Conservation (phyloP, 257 asterid species). For the Capsicum rhomboideum region DNA sequence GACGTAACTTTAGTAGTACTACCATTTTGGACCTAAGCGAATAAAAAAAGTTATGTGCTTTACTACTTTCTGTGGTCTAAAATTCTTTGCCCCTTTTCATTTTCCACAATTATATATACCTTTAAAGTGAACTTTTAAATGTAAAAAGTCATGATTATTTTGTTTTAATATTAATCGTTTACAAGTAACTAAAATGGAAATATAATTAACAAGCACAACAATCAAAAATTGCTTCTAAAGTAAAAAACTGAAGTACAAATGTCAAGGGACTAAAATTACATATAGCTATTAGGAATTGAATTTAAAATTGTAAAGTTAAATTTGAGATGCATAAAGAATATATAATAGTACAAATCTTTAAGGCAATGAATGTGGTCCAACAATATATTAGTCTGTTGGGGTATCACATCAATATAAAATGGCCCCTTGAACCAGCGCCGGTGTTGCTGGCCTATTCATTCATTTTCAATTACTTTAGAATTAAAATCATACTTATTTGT, state of each 20-base stretch:
- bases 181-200: background rate
- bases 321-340: background rate
- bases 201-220: background rate
- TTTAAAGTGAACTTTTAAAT: background rate
- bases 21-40: background rate
- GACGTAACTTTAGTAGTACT: background rate
- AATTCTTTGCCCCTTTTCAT: background rate
- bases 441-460: background rate
- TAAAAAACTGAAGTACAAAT: background rate
- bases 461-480: background rate
- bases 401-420: background rate
- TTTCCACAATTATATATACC: background rate
- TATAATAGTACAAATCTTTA: background rate
- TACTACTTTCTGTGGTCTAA: background rate
- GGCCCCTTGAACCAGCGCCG: background rate
- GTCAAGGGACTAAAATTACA: background rate
- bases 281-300: background rate
- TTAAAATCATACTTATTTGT: background rate
- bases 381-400: background rate
- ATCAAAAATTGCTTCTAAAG: background rate
- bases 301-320: background rate
- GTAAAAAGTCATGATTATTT: background rate
- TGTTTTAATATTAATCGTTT: background rate
- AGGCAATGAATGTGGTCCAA: background rate
- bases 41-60: background rate